Evolutionary conservation across 2,329 filamentous ascomycete species (phyloP).

Genomic region (Scolecobasidium constrictum): DNA sequence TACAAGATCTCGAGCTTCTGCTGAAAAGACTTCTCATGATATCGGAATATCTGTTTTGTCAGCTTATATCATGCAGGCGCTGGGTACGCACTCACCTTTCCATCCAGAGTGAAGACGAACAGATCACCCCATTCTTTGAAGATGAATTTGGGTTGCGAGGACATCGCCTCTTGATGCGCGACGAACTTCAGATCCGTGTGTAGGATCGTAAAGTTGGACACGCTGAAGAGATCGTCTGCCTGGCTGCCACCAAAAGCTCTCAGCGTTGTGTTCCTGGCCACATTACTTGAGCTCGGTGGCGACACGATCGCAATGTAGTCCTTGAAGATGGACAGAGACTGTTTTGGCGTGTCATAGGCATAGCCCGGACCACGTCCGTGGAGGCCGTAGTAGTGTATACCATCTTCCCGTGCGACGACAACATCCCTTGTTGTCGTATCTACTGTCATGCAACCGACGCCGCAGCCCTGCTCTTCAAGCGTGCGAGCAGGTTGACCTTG

Average conservation of each 20-base stretch:
- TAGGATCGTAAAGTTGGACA: slow-evolving; percentile 80
- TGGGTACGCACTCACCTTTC: slow-evolving; percentile 54
- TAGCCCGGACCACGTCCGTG: slow-evolving; percentile 80
- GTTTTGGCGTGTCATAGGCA: slow-evolving; percentile 87
- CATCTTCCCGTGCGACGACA: slow-evolving; percentile 87
- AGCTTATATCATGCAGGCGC: neutral
- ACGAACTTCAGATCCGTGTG: slow-evolving; percentile 86
- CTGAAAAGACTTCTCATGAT: slow-evolving; percentile 81
- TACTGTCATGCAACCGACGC: slow-evolving; percentile 87
- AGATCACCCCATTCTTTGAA: slow-evolving; percentile 87
- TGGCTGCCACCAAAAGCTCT: slow-evolving; percentile 60
- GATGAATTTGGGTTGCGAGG: slow-evolving; percentile 67
- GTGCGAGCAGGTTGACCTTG: slow-evolving; percentile 83
- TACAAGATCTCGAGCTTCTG: slow-evolving; percentile 91
- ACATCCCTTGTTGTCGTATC: slow-evolving; percentile 73
- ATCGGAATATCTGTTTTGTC: slow-evolving; percentile 57
- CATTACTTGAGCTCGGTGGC: slow-evolving; percentile 51
- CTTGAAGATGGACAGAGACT: slow-evolving; percentile 63
- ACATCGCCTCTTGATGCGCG: slow-evolving; percentile 75
- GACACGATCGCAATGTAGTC: slow-evolving; percentile 85
- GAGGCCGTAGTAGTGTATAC: slow-evolving; percentile 83
- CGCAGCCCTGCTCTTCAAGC: slow-evolving; percentile 82
- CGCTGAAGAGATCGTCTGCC: slow-evolving; percentile 72
- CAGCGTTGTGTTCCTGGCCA: slow-evolving; percentile 36
- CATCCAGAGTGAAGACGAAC: slow-evolving; percentile 82